A percentile compares a stretch with the other conserved stretches of the same genome.
Evolutionary conservation across 805 yeast genomes (phyloP).

Genomic region (Debaryomyces maramus): DNA sequence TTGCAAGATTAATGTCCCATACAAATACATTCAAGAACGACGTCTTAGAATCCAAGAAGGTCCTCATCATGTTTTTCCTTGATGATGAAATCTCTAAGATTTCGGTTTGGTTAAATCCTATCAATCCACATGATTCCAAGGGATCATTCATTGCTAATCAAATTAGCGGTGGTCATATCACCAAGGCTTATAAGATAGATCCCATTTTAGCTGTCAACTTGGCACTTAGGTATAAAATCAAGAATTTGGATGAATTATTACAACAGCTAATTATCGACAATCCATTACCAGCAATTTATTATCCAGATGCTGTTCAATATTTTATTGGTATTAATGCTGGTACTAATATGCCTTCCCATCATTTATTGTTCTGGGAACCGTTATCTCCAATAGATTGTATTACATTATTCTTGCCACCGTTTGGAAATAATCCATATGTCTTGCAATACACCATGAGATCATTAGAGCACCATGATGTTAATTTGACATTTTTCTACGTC

Average conservation of each 20-base stretch:
- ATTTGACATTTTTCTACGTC: slow-evolving; percentile 89
- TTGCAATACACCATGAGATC: slow-evolving; percentile 90
- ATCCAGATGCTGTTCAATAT: slow-evolving; percentile 61
- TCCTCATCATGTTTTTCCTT: slow-evolving; percentile 60
- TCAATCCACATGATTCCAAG: slow-evolving; percentile 42
- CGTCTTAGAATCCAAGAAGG: slow-evolving; percentile 48
- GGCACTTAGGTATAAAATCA: slow-evolving; percentile 56
- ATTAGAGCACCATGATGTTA: slow-evolving; percentile 81
- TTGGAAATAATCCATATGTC: slow-evolving; percentile 61
- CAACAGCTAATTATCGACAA: slow-evolving; percentile 47
- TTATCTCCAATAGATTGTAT: slow-evolving; percentile 83
- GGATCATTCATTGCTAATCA: slow-evolving; percentile 35
- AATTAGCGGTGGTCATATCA: slow-evolving; percentile 44
- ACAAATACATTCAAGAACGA: slow-evolving; percentile 21
- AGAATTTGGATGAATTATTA: slow-evolving; percentile 39
- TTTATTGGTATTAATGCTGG: slow-evolving; percentile 43
- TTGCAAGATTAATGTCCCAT: slow-evolving; percentile 36
- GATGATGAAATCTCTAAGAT: slow-evolving; percentile 73
- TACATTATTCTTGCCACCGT: slow-evolving; percentile 75
- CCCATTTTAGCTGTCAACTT: slow-evolving; percentile 75
- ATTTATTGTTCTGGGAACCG: slow-evolving; percentile 67
- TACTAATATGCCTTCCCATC: slow-evolving; percentile 37
- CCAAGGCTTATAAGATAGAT: slow-evolving; percentile 60
- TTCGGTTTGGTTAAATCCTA: slow-evolving; percentile 75
- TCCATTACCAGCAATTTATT: slow-evolving; percentile 59